These are phyloP conservation scores for Penicillium fimorum DNA, from an alignment of 495 filamentous ascomycete genomes.

Conservation along the genomic window DNA sequence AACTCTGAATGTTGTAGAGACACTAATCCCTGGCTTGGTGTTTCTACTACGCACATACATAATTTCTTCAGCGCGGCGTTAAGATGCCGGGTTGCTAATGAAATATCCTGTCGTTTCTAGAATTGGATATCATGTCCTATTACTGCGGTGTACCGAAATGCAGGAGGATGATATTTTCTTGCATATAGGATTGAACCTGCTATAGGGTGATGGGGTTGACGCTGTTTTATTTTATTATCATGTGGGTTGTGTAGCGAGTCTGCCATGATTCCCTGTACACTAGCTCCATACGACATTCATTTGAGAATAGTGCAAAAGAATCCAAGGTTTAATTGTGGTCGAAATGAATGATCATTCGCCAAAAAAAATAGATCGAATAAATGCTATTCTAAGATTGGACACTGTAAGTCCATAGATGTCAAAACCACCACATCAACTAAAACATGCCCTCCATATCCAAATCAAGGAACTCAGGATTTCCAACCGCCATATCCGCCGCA, in stretches of 20 bases:
- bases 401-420: neutral
- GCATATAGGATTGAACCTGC: neutral
- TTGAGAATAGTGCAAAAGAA: neutral
- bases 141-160: neutral
- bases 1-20: slow-evolving; percentile 16
- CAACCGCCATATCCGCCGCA: slow-evolving; percentile 48
- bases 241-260: neutral
- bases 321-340: slow-evolving; percentile 1
- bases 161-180: neutral
- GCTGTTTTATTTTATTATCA: neutral
- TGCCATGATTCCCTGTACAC: neutral
- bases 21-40: slow-evolving; percentile 19
- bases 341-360: neutral
- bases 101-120: neutral
- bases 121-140: neutral
- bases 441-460: slow-evolving; percentile 53
- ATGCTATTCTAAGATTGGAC: neutral
- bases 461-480: slow-evolving; percentile 50
- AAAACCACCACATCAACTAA: slow-evolving; percentile 10
- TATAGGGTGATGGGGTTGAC: neutral
- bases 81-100: no score
- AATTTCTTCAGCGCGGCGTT: no score
- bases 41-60: no score
- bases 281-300: neutral
- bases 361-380: neutral